Evolutionary conservation across 768 basidiomycete genomes (phyloP).

Genomic region (Omphalotus guepiniiformis): DNA sequence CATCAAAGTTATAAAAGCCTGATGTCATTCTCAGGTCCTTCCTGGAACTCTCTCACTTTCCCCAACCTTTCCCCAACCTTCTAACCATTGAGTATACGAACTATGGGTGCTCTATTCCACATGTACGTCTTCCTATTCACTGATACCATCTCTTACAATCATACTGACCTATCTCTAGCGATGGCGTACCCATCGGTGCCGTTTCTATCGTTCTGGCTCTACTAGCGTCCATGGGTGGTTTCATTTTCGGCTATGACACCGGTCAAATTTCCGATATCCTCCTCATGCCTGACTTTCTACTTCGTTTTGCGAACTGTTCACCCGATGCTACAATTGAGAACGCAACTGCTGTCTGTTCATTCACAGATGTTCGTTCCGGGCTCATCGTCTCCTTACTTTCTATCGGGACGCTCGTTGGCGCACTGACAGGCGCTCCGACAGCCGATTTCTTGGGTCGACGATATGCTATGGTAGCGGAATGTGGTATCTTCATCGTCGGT

Average conservation of each 20-base stretch:
- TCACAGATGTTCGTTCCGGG: constrained; percentile 53
- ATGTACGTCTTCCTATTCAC: constrained; percentile 1
- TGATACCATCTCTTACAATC: neutral
- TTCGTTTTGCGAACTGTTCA: constrained; percentile 56
- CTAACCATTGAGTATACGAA: neutral
- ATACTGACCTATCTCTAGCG: constrained; percentile 25
- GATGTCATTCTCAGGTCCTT: neutral
- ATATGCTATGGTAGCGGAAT: constrained; percentile 62
- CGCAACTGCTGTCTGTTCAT: constrained; percentile 38
- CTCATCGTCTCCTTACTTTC: constrained; percentile 69
- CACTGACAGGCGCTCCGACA: constrained; percentile 53
- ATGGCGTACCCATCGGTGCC: constrained; percentile 58
- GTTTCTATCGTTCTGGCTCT: constrained; percentile 63
- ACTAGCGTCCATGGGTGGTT: constrained; percentile 69
- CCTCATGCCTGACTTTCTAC: constrained; percentile 64
- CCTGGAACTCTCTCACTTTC: too few relatives aligned
- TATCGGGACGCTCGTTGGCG: constrained; percentile 65
- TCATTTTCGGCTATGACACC: constrained; percentile 67
- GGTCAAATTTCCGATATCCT: constrained; percentile 78
- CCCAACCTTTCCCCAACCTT: neutral
- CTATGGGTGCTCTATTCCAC: constrained; percentile 10
- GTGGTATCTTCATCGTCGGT: constrained; percentile 52
- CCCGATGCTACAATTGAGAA: constrained; percentile 22
- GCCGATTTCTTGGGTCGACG: constrained; percentile 66
- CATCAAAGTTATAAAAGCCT: too few relatives aligned